phyloP scores from a whole-genome alignment of 768 basidiomycete genomes.

The Russula foetens region DNA sequence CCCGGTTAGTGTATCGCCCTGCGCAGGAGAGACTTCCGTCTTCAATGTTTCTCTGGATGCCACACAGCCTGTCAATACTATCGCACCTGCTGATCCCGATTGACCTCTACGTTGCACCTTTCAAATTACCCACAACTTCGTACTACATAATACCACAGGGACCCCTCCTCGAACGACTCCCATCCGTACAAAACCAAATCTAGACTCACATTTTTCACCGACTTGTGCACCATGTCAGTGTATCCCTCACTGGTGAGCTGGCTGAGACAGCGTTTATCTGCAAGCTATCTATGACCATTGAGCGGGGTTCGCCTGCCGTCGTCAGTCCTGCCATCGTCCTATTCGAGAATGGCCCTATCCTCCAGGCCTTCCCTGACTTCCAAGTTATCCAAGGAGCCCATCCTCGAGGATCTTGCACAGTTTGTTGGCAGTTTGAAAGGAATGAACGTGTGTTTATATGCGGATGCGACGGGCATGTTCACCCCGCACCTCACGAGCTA shows the following conservation, averaged over 20 bases:
- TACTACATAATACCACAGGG: conserved; percentile 13
- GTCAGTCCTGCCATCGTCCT: conserved; percentile 34
- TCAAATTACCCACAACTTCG: conserved; percentile 47
- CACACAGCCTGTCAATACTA: conserved; percentile 5
- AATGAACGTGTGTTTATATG: conserved; percentile 76
- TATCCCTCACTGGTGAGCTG: conserved; percentile 32
- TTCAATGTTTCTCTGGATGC: conserved; percentile 16
- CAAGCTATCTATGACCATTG: conserved; percentile 57
- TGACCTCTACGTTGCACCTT: conserved; percentile 49
- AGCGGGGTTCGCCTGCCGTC: conserved; percentile 44
- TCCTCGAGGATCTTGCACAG: conserved; percentile 62
- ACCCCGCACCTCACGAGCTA: conserved; percentile 91
- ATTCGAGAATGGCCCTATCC: conserved; percentile 39
- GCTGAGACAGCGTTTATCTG: conserved; percentile 43
- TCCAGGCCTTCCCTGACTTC: conserved; percentile 42
- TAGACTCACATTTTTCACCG: conserved; percentile 51
- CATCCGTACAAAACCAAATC: conserved; percentile 32
- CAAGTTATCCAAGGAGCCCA: conserved; percentile 59
- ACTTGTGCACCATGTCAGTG: conserved; percentile 52
- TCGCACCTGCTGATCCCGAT: conserved; percentile 22
- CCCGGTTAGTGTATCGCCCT: conserved; percentile 11
- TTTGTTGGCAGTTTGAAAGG: conserved; percentile 82
- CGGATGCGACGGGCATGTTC: conserved; percentile 80
- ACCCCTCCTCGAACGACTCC: not conserved
- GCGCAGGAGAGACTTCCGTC: not conserved